Percentiles rank a stretch among this genome's conserved stretches.
Conservation (phyloP, 495 filamentous ascomycete species). For the Penicillium cataractarum region DNA sequence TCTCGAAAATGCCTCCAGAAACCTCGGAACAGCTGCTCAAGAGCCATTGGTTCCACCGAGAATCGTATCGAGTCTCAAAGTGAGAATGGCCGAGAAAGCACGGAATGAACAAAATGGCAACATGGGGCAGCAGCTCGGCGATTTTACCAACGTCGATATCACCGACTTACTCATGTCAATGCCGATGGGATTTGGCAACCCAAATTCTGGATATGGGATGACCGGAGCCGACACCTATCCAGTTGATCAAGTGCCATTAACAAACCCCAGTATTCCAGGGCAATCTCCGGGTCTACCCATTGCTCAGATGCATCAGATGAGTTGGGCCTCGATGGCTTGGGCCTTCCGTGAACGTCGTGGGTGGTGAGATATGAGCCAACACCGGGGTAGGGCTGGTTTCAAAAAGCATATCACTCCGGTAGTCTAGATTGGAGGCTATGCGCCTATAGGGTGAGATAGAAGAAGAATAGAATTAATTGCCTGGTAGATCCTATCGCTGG, state of each 20-base stretch:
- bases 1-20: slow-evolving; percentile 23
- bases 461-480: no score
- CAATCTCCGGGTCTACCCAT: not conserved
- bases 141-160: not conserved
- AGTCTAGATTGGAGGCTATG: no score
- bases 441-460: no score
- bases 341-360: slow-evolving; percentile 1
- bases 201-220: not conserved
- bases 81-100: slow-evolving; percentile 18
- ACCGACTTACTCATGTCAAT: not conserved
- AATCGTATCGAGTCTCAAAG: slow-evolving; percentile 45
- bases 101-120: slow-evolving; percentile 17
- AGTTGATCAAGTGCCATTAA: not conserved
- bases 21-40: slow-evolving; percentile 8
- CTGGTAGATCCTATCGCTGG: no score
- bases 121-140: not conserved
- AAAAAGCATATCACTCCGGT: not conserved
- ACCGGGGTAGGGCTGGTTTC: no score
- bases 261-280: not conserved
- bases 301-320: not conserved
- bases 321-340: slow-evolving; percentile 5
- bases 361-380: not conserved
- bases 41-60: slow-evolving; percentile 33
- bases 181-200: not conserved
- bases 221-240: not conserved